Base-by-base conservation (phyloP, 148 eudicot genomes). In the Diospyros kaki region DNA sequence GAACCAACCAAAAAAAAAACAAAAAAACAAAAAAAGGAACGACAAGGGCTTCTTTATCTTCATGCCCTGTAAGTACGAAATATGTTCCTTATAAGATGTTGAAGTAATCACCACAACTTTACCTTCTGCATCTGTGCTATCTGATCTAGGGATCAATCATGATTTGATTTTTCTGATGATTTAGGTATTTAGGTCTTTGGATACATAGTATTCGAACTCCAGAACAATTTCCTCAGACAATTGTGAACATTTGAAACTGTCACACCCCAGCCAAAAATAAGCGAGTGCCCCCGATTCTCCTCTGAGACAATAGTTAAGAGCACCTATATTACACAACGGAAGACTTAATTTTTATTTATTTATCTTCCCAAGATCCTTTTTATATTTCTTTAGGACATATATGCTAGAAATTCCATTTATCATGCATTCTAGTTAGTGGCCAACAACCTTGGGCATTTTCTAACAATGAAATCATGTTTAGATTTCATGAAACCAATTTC, bases 151-250 rank as follows among this genome's bases (percentile, higher is more conserved):
- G 52, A 15, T 45, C 2, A 1, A 43, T 14, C 15, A 10, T 66
- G 13, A n/a, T 44, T 44, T 44, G n/a, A 65, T 11, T 9, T 9
- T 14, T 53, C 0, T 53, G n/a, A 9, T 9, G 13, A 9, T 65
- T n/a, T 38, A 28, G 28, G 64, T 61, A 61, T 9, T 2, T 53
- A 53, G 15, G 9, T 61, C 8, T 28, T 9, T 28, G 3, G 2
- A 18, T 28, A 10, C 46, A 9, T 12, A 10, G 40, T 66, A 6
- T 45, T 45, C 15, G n/a, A 66, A 43, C 11, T 66, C 5, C n/a
- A 44, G 69, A 66, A 66, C 52, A 45, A 44, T 66, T 66, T 45
- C 48, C 51, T 66, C 45, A 28, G 10, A 66, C 69, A 51, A 18
- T 43, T 6, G n/a, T 52, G 5, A 38, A 65, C 45, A 17, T 3